These are phyloP conservation scores for Coemansia sp. DNA, from an alignment of 192 early-diverging fungal genomes.

Conservation along the genomic window DNA sequence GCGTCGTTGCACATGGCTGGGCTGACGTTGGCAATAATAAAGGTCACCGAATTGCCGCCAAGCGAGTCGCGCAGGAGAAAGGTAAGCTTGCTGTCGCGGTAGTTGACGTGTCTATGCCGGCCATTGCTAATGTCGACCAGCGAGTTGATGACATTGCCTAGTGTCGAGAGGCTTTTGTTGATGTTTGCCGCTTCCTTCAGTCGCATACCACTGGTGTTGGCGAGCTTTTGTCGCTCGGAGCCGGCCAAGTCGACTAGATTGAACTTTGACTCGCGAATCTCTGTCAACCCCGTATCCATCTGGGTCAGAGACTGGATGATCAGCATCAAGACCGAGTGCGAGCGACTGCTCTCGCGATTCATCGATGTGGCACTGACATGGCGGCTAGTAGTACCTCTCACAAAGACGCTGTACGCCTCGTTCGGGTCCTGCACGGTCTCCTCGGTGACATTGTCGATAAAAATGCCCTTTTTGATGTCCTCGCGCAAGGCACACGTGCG, in stretches of 20 bases:
- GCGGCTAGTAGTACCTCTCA: conserved; percentile 66
- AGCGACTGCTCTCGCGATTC: conserved; percentile 81
- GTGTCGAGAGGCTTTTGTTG: conserved; percentile 74
- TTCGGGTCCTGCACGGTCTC: conserved; percentile 61
- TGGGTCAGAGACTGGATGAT: conserved; percentile 66
- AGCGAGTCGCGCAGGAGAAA: conserved; percentile 67
- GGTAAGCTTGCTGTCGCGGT: conserved; percentile 68
- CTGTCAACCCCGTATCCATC: conserved; percentile 55
- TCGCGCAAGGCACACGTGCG: conserved; percentile 60
- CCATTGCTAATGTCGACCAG: conserved; percentile 63
- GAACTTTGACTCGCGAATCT: conserved; percentile 65
- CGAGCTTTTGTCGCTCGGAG: conserved; percentile 66
- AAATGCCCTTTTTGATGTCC: conserved; percentile 65
- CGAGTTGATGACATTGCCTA: conserved; percentile 85
- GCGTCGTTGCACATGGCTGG: conserved; percentile 55
- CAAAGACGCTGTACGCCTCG: conserved; percentile 64
- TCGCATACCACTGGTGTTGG: conserved; percentile 61
- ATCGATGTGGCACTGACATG: conserved; percentile 70
- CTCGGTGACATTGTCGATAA: conserved; percentile 65
- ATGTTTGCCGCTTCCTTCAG: conserved; percentile 81
- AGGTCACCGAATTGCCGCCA: conserved; percentile 68
- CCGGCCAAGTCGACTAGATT: conserved; percentile 81
- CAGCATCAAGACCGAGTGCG: conserved; percentile 77
- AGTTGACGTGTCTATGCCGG: conserved; percentile 63
- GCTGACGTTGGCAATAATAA: conserved; percentile 64